Conservation (phyloP, 768 basidiomycete genomes). For the Ramaria rubella region DNA sequence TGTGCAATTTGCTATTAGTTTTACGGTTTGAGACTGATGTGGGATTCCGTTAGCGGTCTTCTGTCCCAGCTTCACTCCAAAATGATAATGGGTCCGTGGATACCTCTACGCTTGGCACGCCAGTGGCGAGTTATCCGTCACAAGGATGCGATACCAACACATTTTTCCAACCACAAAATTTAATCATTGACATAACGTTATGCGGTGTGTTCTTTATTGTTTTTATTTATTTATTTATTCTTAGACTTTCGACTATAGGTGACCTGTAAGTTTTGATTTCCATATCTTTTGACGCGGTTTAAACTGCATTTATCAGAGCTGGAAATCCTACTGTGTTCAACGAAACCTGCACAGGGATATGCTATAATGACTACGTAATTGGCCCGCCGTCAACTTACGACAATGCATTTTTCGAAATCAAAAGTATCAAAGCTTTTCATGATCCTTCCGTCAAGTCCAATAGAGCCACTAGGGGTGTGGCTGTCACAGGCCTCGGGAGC, state of each 20-base stretch:
- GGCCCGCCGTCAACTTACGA: slow-evolving; percentile 55
- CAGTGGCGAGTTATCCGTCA: slow-evolving; percentile 61
- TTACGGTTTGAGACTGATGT: slow-evolving; percentile 18
- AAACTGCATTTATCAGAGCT: slow-evolving; percentile 35
- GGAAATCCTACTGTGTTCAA: slow-evolving; percentile 46
- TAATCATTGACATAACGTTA: slow-evolving; percentile 73
- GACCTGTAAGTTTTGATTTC: slow-evolving; percentile 3
- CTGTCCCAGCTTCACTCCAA: slow-evolving; percentile 35
- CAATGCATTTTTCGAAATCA: slow-evolving; percentile 68
- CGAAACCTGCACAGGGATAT: slow-evolving; percentile 54
- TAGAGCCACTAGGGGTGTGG: no score
- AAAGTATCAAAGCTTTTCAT: slow-evolving; percentile 45
- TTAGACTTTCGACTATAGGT: slow-evolving; percentile 14
- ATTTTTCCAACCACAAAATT: slow-evolving; percentile 56
- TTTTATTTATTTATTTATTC: slow-evolving; percentile 20
- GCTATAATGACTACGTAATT: slow-evolving; percentile 66
- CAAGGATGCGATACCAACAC: slow-evolving; percentile 44
- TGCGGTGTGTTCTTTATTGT: slow-evolving; percentile 40
- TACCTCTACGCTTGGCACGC: slow-evolving; percentile 54
- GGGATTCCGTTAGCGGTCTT: slow-evolving; percentile 25
- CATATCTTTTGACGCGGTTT: neutral
- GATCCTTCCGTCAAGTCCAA: neutral
- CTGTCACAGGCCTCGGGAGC: no score
- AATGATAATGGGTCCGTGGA: slow-evolving; percentile 20
- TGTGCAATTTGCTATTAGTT: slow-evolving; percentile 11